phyloP scores from a whole-genome alignment of 1,139 yeast genomes.

The Saccharomyces pastorianus region DNA sequence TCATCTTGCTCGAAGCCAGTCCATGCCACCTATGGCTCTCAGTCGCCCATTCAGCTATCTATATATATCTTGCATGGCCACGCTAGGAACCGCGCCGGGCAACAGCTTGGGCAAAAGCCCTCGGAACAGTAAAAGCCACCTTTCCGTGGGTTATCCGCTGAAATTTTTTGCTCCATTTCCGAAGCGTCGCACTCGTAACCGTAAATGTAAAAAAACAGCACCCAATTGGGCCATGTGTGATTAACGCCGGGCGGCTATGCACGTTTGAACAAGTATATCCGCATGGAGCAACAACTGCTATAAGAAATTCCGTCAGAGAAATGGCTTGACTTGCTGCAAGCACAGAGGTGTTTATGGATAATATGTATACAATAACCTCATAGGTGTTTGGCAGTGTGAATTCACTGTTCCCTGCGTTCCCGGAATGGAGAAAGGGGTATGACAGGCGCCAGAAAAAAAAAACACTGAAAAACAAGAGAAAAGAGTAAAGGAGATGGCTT shows the following conservation, averaged over 20 bases:
- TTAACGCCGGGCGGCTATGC: conserved; percentile 1
- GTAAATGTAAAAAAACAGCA: neutral
- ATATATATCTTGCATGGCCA: neutral
- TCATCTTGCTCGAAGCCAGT: neutral
- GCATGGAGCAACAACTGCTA: neutral
- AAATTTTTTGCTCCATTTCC: neutral
- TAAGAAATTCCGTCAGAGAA: neutral
- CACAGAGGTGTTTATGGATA: neutral
- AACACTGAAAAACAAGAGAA: neutral
- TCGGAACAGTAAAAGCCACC: conserved; percentile 1
- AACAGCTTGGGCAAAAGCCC: neutral
- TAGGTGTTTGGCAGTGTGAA: neutral
- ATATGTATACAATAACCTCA: neutral
- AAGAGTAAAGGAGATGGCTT: neutral
- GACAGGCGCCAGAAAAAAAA: neutral
- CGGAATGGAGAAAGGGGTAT: neutral
- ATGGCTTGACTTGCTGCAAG: neutral
- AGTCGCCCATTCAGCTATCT: neutral
- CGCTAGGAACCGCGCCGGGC: neutral
- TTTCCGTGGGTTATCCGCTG: neutral
- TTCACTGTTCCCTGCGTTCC: neutral
- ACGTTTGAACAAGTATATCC: neutral
- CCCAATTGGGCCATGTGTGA: neutral
- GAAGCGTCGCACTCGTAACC: neutral
- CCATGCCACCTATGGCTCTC: neutral